Percentiles rank a stretch among this genome's conserved stretches.
These are phyloP conservation scores for Aspergillus bertholletiae DNA, from an alignment of 495 filamentous ascomycete species.

Conservation along the genomic window DNA sequence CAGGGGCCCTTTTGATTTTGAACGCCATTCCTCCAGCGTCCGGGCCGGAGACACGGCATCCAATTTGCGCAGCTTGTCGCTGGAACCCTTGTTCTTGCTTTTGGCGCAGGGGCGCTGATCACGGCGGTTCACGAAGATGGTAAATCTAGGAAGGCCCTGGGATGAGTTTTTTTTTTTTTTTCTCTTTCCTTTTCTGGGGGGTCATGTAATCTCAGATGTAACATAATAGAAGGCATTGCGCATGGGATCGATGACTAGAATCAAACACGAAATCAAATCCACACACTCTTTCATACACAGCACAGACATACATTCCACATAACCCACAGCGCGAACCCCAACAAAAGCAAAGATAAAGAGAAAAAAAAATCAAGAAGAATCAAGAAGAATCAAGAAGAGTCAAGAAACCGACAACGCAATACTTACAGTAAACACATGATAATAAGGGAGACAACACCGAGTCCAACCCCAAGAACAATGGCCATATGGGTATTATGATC, in stretches of 20 bases:
- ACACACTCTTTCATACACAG: too few species aligned
- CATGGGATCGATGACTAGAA: too few species aligned
- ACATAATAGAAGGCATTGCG: too few species aligned
- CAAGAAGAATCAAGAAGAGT: neutral
- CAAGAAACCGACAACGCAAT: neutral
- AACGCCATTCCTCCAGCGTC: constrained; percentile 44
- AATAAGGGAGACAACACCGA: constrained; percentile 33
- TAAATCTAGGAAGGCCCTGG: constrained; percentile 21
- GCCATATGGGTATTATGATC: constrained; percentile 31
- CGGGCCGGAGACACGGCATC: constrained; percentile 38
- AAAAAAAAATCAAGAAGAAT: neutral
- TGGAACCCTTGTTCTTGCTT: constrained; percentile 24
- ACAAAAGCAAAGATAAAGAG: constrained; percentile 3
- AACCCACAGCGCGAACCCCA: too few species aligned
- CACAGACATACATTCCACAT: too few species aligned
- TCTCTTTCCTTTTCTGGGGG: too few species aligned
- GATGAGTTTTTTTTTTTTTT: neutral
- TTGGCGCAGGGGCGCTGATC: constrained; percentile 23
- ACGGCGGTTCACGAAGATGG: constrained; percentile 36
- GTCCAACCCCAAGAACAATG: constrained; percentile 39
- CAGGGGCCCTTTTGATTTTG: constrained; percentile 32
- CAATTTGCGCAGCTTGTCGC: constrained; percentile 35
- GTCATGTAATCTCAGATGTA: neutral
- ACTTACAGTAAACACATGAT: constrained; percentile 37
- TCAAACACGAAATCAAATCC: too few species aligned